A percentile compares a stretch with the other conserved stretches of the same genome.
phyloP scores from a whole-genome alignment of 2,329 filamentous ascomycete species.

The Metarhizium humberi region DNA sequence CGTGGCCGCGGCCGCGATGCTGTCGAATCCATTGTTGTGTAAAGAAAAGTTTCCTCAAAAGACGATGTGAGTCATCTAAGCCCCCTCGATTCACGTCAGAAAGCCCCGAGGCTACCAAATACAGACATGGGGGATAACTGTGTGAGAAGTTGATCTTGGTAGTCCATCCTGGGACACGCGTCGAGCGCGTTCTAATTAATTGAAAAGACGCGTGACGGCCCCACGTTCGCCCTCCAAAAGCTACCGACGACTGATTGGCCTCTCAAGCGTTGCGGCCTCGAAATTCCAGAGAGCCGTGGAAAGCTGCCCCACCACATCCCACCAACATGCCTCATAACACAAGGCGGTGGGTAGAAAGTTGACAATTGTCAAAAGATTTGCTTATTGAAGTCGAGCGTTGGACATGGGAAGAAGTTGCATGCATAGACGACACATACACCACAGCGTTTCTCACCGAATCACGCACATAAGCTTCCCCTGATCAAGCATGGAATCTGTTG shows the following conservation, averaged over 20 bases:
- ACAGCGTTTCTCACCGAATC: background rate
- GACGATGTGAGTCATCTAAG: background rate
- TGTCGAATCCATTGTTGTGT: conserved; percentile 20
- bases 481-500: conserved; percentile 44
- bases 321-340: background rate
- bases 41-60: background rate
- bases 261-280: too few species aligned
- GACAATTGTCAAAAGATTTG: too few species aligned
- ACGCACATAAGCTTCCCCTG: background rate
- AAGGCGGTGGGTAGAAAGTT: too few species aligned
- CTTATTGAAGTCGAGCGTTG: background rate
- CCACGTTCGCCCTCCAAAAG: too few species aligned
- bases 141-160: background rate
- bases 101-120: background rate
- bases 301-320: background rate
- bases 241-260: too few species aligned
- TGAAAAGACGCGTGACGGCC: background rate
- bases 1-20: conserved; percentile 46
- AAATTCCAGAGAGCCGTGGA: too few species aligned
- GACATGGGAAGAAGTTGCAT: background rate
- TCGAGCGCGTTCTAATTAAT: background rate
- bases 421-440: background rate
- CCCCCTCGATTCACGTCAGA: background rate
- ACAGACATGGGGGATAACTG: background rate
- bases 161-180: background rate